Evolutionary conservation across 352 stramenopile genomes (phyloP).

Genomic region (Phytophthora sojae): DNA sequence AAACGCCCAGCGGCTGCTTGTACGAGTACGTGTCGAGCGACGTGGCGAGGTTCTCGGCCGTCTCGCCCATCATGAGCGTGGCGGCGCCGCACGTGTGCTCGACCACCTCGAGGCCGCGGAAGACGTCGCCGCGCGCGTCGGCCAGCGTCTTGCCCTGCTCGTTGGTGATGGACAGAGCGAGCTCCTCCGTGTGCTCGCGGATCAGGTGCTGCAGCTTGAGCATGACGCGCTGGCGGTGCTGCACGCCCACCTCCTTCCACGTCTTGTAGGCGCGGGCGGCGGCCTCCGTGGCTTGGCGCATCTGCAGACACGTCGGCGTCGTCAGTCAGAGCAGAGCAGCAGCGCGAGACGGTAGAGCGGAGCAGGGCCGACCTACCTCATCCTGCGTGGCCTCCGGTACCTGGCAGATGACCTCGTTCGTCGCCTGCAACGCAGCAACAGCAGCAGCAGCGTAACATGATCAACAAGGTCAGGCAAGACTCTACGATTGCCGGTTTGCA

Average conservation of each 20-base stretch:
- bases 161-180: conserved; percentile 95
- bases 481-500: conserved; percentile 5
- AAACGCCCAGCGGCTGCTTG: conserved; percentile 95
- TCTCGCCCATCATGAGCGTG: conserved; percentile 95
- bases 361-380: conserved; percentile 53
- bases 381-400: conserved; percentile 89
- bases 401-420: conserved; percentile 87
- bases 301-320: conserved; percentile 46
- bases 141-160: conserved; percentile 94
- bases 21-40: conserved; percentile 97
- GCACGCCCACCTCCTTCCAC: conserved; percentile 94
- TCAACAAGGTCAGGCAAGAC: not conserved
- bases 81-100: conserved; percentile 81
- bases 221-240: conserved; percentile 95
- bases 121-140: conserved; percentile 97
- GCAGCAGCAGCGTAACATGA: conserved; percentile 4
- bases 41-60: conserved; percentile 90
- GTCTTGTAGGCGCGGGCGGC: conserved; percentile 89
- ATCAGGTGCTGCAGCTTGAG: conserved; percentile 97
- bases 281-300: conserved; percentile 83
- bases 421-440: conserved; percentile 52
- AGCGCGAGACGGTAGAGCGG: not conserved
- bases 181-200: conserved; percentile 93
- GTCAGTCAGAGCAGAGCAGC: not conserved
- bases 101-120: conserved; percentile 93